Evolutionary conservation across 2,329 filamentous ascomycete genomes (phyloP).

Genomic region (Penicillium sclerotiorum): DNA sequence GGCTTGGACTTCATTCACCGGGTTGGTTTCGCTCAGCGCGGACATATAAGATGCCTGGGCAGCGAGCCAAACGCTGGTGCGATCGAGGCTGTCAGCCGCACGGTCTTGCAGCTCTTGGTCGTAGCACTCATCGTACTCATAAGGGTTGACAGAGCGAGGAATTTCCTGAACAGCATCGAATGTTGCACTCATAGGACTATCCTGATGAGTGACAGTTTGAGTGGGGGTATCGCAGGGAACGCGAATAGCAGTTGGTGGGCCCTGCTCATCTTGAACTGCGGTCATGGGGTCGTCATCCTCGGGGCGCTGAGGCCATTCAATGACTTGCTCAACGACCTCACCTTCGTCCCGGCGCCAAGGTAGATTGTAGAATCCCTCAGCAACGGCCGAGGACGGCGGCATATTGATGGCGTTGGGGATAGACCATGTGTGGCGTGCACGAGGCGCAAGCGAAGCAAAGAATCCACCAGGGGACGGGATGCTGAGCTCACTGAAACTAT

Average conservation of each 20-base stretch:
- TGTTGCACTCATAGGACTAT: constrained; percentile 31
- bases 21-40: constrained; percentile 61
- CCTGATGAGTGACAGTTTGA: constrained; percentile 22
- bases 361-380: constrained; percentile 85
- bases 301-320: constrained; percentile 58
- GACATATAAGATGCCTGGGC: constrained; percentile 78
- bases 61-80: constrained; percentile 82
- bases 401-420: constrained; percentile 54
- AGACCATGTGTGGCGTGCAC: constrained; percentile 81
- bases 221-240: constrained; percentile 44
- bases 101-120: constrained; percentile 70
- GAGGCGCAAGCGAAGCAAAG: constrained; percentile 79
- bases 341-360: constrained; percentile 66
- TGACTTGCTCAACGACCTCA: constrained; percentile 65
- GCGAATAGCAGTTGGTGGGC: constrained; percentile 50
- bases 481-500: constrained; percentile 77
- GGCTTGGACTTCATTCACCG: constrained; percentile 49
- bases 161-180: constrained; percentile 52
- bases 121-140: constrained; percentile 75
- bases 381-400: constrained; percentile 82
- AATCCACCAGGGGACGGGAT: constrained; percentile 92
- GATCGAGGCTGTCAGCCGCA: constrained; percentile 74
- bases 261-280: constrained; percentile 34
- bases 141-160: constrained; percentile 58
- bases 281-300: constrained; percentile 37